Evolutionary conservation across 495 filamentous ascomycete genomes (phyloP).

Genomic region (Lineolata rhizophorae): DNA sequence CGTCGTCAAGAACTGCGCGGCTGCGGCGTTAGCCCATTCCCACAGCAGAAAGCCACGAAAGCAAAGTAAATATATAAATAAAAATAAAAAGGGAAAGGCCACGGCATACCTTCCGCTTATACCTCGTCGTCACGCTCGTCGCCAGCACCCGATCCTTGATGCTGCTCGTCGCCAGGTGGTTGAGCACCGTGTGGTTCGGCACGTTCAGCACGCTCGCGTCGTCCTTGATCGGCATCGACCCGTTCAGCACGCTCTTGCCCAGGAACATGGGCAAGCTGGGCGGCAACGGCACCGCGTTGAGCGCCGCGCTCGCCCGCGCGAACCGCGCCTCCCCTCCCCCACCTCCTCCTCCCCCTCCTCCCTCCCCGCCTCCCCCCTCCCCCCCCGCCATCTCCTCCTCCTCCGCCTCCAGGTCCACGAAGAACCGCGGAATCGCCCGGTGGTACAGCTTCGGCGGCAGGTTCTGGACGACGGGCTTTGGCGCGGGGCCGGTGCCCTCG

Average conservation of each 20-base stretch:
- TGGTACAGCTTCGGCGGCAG: conserved; percentile 28
- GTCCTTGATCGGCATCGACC: conserved; percentile 77
- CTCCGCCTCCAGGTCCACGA: conserved; percentile 63
- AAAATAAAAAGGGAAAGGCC: too few relatives aligned
- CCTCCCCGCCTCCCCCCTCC: too few relatives aligned
- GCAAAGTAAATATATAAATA: too few relatives aligned
- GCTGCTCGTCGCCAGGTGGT: conserved; percentile 94
- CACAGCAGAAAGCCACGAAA: too few relatives aligned
- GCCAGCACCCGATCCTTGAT: conserved; percentile 91
- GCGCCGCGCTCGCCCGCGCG: conserved; percentile 43
- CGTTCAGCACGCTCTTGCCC: conserved; percentile 84
- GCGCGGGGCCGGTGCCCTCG: conserved; percentile 2
- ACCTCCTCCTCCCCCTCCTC: too few relatives aligned
- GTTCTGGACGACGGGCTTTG: conserved; percentile 5
- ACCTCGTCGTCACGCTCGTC: conserved; percentile 91
- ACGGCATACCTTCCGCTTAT: conserved; percentile 68
- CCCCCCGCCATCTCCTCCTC: conserved; percentile 41
- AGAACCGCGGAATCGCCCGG: conserved; percentile 55
- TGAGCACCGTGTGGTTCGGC: conserved; percentile 91
- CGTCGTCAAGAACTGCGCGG: too few relatives aligned
- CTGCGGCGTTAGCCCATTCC: too few relatives aligned
- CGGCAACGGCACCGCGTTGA: conserved; percentile 56
- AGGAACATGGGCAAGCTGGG: conserved; percentile 80
- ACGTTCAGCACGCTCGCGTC: conserved; percentile 90
- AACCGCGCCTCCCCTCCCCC: too few relatives aligned